Evolutionary conservation across 495 filamentous ascomycete genomes (phyloP).

Genomic region (Podospora australis): DNA sequence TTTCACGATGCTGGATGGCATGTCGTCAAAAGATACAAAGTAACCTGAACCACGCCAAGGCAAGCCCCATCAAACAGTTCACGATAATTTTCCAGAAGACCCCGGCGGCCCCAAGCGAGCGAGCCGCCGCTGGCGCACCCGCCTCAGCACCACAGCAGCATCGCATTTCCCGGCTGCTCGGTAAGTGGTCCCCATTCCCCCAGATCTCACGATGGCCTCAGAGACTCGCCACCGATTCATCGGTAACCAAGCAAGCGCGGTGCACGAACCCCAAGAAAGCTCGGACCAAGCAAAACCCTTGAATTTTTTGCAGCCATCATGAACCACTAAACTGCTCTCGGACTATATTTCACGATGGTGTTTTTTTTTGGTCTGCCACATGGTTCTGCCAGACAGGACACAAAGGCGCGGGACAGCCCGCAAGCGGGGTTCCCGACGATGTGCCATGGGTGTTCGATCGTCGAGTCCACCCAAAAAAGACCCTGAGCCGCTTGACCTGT

Average conservation of each 20-base stretch:
- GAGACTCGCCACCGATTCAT: slow-evolving; percentile 7
- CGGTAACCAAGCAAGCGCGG: background rate
- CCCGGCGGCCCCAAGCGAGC: slow-evolving; percentile 4
- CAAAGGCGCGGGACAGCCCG: background rate
- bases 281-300: slow-evolving; percentile 7
- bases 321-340: background rate
- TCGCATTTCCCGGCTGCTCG: slow-evolving; percentile 7
- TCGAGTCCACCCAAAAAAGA: background rate
- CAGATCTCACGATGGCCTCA: slow-evolving; percentile 20
- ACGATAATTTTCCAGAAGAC: background rate
- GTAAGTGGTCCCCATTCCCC: slow-evolving; percentile 1
- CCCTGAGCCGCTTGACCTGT: too few species aligned
- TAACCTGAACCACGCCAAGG: background rate
- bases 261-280: slow-evolving; percentile 3
- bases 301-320: background rate
- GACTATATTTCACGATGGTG: background rate
- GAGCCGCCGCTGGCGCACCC: background rate
- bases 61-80: background rate
- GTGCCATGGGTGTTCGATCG: too few species aligned
- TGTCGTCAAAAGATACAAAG: slow-evolving; percentile 4
- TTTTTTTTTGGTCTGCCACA: background rate
- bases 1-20: slow-evolving; percentile 2
- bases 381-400: background rate
- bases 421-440: too few species aligned
- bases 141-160: slow-evolving; percentile 7